These are phyloP conservation scores for Phytophthora palmivora DNA, from an alignment of 352 stramenopile species.

Conservation along the genomic window DNA sequence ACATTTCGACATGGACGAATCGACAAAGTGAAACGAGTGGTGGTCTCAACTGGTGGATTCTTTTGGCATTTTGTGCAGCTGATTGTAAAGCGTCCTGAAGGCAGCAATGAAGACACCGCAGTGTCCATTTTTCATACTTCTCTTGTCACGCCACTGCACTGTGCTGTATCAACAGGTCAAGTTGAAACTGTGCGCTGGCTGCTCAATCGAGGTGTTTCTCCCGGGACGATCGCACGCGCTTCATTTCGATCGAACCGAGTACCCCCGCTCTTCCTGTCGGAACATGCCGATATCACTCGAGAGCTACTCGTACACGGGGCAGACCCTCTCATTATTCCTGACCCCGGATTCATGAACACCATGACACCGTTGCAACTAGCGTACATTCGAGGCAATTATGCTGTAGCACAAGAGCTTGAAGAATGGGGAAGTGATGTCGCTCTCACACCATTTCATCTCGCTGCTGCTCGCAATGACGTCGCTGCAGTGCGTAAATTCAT, in stretches of 20 bases:
- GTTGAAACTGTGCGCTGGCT: slow-evolving; percentile 66
- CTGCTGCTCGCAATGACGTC: slow-evolving; percentile 60
- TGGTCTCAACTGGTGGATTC: slow-evolving; percentile 69
- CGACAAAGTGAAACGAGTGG: slow-evolving; percentile 73
- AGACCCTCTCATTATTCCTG: slow-evolving; percentile 62
- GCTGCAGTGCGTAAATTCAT: slow-evolving; percentile 57
- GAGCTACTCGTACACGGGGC: slow-evolving; percentile 59
- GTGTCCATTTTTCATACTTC: slow-evolving; percentile 60
- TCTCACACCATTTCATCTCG: too few relatives aligned
- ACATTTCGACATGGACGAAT: slow-evolving; percentile 57
- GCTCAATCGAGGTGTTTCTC: slow-evolving; percentile 47
- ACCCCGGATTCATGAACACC: slow-evolving; percentile 76
- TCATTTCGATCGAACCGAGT: slow-evolving; percentile 65
- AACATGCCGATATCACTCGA: slow-evolving; percentile 59
- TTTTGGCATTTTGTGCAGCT: slow-evolving; percentile 73
- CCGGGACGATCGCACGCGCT: slow-evolving; percentile 38
- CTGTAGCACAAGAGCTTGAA: too few relatives aligned
- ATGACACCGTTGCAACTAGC: slow-evolving; percentile 70
- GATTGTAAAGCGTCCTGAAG: slow-evolving; percentile 43
- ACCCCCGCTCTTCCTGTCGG: slow-evolving; percentile 70
- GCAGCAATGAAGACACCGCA: slow-evolving; percentile 25
- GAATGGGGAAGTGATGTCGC: slow-evolving; percentile 76
- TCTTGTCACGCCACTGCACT: slow-evolving; percentile 50
- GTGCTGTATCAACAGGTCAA: slow-evolving; percentile 21
- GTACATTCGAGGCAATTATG: slow-evolving; percentile 68